These are phyloP conservation scores for Monosporascus cannonballus DNA, from an alignment of 2,329 filamentous ascomycete genomes.

Conservation along the genomic window DNA sequence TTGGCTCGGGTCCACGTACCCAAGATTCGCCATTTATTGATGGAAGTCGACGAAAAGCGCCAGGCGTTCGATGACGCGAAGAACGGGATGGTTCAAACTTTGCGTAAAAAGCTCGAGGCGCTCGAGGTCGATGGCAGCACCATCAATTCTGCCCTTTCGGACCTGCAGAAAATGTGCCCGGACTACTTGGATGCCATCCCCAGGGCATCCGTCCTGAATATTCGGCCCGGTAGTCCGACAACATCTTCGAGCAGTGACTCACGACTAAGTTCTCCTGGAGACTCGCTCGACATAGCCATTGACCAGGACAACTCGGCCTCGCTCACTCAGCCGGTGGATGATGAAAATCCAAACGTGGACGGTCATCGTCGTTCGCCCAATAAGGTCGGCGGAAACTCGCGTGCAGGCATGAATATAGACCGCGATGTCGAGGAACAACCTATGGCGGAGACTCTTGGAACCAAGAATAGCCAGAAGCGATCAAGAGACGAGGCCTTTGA, in stretches of 20 bases:
- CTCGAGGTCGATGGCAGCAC: constrained; percentile 15
- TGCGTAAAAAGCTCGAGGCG: constrained; percentile 16
- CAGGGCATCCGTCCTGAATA: constrained; percentile 14
- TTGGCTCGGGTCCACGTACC: constrained; percentile 20
- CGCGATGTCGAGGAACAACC: constrained; percentile 11
- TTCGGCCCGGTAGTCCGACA: constrained; percentile 10
- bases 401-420: constrained; percentile 7
- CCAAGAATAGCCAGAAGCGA: constrained; percentile 10
- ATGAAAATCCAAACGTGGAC: background rate
- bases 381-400: constrained; percentile 7
- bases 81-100: constrained; percentile 12
- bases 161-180: constrained; percentile 14
- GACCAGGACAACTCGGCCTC: constrained; percentile 6
- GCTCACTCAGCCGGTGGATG: background rate
- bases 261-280: constrained; percentile 6
- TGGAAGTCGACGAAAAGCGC: constrained; percentile 20
- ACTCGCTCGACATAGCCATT: background rate
- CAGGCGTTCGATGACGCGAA: constrained; percentile 18
- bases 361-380: constrained; percentile 4
- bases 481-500: constrained; percentile 2
- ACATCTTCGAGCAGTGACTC: constrained; percentile 14
- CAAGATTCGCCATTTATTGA: constrained; percentile 16
- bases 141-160: constrained; percentile 14
- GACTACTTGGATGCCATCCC: constrained; percentile 18
- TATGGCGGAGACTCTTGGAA: constrained; percentile 8